phyloP scores from a whole-genome alignment of 352 stramenopile genomes.

The Phytopythium aichiense region DNA sequence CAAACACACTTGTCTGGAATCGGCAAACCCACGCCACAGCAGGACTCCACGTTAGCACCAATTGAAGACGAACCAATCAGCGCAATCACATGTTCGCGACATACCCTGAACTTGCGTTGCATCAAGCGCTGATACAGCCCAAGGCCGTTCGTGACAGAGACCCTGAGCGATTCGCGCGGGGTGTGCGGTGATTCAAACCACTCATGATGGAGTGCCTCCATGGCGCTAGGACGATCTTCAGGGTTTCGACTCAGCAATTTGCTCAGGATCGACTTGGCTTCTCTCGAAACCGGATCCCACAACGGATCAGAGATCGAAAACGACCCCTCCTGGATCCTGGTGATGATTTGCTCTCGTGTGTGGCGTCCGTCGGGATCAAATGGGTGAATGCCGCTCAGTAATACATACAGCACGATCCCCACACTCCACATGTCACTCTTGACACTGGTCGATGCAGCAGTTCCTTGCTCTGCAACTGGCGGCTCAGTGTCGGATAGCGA shows the following conservation, averaged over 20 bases:
- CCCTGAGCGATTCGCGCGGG: slow-evolving; percentile 40
- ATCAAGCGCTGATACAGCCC: slow-evolving; percentile 53
- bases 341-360: slow-evolving; percentile 71
- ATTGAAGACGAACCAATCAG: neutral
- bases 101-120: slow-evolving; percentile 61
- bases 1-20: slow-evolving; percentile 48
- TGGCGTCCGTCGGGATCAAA: slow-evolving; percentile 72
- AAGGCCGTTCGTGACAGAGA: slow-evolving; percentile 45
- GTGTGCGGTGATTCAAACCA: slow-evolving; percentile 51
- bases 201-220: slow-evolving; percentile 31
- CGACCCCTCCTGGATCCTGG: slow-evolving; percentile 37
- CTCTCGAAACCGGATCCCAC: slow-evolving; percentile 44
- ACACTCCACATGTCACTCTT: slow-evolving; percentile 84
- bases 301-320: slow-evolving; percentile 37
- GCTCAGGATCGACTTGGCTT: slow-evolving; percentile 46
- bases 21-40: neutral
- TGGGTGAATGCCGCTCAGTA: slow-evolving; percentile 75
- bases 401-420: slow-evolving; percentile 85
- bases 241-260: slow-evolving; percentile 31
- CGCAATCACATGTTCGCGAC: slow-evolving; percentile 4
- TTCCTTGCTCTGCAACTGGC: slow-evolving; percentile 11
- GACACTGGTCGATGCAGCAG: slow-evolving; percentile 11
- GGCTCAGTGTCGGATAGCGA: neutral
- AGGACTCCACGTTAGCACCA: neutral
- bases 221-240: slow-evolving; percentile 23